phyloP scores from a whole-genome alignment of 176 grass and related monocot species.

The Miscanthus lutarioriparius region DNA sequence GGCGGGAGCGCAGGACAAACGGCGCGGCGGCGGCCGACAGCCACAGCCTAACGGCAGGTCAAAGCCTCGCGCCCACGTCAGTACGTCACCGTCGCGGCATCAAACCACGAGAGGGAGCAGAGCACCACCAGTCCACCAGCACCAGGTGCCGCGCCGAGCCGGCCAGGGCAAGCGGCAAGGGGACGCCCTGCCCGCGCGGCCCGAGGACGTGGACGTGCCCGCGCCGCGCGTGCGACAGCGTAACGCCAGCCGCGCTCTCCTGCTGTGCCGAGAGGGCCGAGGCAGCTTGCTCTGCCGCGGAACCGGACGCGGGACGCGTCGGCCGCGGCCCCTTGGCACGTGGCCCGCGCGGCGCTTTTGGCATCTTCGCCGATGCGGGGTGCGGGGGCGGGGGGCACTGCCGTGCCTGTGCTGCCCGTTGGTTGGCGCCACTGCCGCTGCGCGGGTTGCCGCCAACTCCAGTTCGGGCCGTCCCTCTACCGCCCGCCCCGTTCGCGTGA shows the following conservation, averaged over 20 bases:
- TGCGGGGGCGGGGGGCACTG: too few relatives aligned
- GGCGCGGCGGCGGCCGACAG: not conserved
- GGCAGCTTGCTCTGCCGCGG: not conserved
- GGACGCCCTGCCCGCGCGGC: not conserved
- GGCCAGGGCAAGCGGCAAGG: not conserved
- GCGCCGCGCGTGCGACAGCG: not conserved
- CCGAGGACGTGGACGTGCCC: not conserved
- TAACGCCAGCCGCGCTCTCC: not conserved
- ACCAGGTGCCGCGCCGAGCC: not conserved
- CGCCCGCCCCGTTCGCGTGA: not conserved
- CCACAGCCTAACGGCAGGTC: slow-evolving; percentile 26
- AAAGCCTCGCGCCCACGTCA: not conserved
- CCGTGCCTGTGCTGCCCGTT: slow-evolving; percentile 7
- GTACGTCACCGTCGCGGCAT: not conserved
- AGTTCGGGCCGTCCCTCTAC: not conserved
- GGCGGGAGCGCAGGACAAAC: not conserved
- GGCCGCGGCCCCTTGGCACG: slow-evolving; percentile 19
- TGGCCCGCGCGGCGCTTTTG: slow-evolving; percentile 33
- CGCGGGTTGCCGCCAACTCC: slow-evolving; percentile 33
- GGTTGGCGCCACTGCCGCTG: slow-evolving; percentile 11
- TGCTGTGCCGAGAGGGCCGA: not conserved
- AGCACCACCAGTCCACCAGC: not conserved
- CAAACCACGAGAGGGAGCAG: not conserved
- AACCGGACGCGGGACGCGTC: not conserved
- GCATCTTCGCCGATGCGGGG: not conserved